A percentile compares a stretch with the other conserved stretches of the same genome.
Evolutionary conservation across 331 rosid species (phyloP).

Genomic region (Quercus tomentella): DNA sequence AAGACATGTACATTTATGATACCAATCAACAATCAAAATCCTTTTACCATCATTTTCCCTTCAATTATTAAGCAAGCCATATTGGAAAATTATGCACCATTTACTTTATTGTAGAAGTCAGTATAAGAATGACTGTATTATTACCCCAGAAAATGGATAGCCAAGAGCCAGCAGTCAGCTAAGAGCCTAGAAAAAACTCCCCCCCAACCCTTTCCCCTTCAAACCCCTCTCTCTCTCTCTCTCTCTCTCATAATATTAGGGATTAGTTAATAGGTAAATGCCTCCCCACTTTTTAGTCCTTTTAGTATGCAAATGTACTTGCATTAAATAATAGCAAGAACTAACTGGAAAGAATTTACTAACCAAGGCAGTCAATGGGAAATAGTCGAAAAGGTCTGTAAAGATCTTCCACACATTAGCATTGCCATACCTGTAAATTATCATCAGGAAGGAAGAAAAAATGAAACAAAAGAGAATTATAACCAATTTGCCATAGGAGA

Average conservation of each 20-base stretch:
- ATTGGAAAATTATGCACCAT: background rate
- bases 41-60: background rate
- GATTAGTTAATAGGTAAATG: background rate
- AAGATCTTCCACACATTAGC: constrained; percentile 97
- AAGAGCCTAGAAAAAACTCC: background rate
- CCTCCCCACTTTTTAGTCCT: background rate
- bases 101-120: background rate
- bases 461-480: background rate
- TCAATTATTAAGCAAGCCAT: background rate
- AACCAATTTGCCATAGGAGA: constrained; percentile 9
- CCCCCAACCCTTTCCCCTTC: no score
- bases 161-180: background rate
- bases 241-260: background rate
- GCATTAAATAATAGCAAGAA: background rate
- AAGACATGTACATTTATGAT: constrained; percentile 10
- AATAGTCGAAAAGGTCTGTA: constrained; percentile 88
- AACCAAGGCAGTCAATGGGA: constrained; percentile 90
- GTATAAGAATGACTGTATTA: background rate
- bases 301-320: background rate
- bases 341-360: constrained; percentile 30
- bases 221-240: no score
- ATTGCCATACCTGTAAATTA: constrained; percentile 79
- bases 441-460: background rate
- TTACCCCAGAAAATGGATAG: background rate
- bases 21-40: constrained; percentile 10